These are phyloP conservation scores for Axilococcus clingmanii DNA, from an alignment of 139 green algal species.

Conservation along the genomic window DNA sequence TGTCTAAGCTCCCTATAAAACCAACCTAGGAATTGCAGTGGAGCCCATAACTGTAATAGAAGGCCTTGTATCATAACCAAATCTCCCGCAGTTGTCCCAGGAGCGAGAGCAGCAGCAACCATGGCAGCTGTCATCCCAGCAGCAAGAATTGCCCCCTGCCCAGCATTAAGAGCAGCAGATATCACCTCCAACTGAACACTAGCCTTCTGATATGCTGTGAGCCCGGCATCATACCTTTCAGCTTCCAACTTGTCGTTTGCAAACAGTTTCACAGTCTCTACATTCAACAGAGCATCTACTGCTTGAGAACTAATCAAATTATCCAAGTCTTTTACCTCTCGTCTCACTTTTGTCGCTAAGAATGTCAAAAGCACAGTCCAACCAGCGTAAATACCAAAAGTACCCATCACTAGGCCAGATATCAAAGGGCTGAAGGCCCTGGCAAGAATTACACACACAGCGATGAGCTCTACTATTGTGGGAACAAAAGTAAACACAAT, in stretches of 20 bases:
- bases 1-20: constrained; percentile 83
- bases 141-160: constrained; percentile 77
- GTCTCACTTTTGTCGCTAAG: constrained; percentile 30
- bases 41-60: constrained; percentile 89
- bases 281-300: constrained; percentile 90
- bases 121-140: constrained; percentile 59
- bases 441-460: constrained; percentile 71
- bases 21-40: constrained; percentile 85
- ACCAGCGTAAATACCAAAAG: constrained; percentile 74
- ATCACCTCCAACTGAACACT: constrained; percentile 59
- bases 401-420: constrained; percentile 56
- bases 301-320: constrained; percentile 70
- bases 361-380: constrained; percentile 59
- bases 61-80: constrained; percentile 77
- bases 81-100: constrained; percentile 5
- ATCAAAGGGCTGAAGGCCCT: constrained; percentile 45
- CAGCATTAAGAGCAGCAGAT: constrained; percentile 75
- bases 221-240: constrained; percentile 52
- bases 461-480: constrained; percentile 75
- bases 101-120: constrained; percentile 17
- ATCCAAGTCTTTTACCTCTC: constrained; percentile 77
- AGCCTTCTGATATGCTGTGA: constrained; percentile 50
- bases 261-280: constrained; percentile 86
- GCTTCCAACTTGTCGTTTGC: constrained; percentile 28
- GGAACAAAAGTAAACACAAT: constrained; percentile 93